Base-by-base conservation (phyloP, 2,329 filamentous ascomycete genomes). In the Pseudonectria buxi region DNA sequence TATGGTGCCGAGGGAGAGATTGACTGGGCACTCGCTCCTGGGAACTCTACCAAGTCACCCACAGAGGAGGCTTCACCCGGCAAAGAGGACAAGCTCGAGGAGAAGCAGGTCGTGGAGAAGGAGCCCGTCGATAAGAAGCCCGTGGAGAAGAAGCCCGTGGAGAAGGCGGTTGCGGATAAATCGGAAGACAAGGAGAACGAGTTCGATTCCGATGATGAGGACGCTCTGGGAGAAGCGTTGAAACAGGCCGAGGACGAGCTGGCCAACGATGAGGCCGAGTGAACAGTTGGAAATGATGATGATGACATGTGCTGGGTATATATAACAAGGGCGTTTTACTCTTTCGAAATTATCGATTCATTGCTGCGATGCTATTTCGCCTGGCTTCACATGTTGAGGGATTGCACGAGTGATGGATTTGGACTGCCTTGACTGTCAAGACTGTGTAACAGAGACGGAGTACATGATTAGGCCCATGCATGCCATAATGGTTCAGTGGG, bases 1-100 rank as follows among this genome's bases (percentile, higher is more conserved):
- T 95, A 96, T 60, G 92, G 92, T 0, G 67, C 74, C n/a, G 82
- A 81, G 3, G 82, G 77, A 2, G 76, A 79, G 52, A 88, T 98
- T 51, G 83, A 96, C 59, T 98, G 92, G 90, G 80, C 83, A 55
- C 55, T 82, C 36, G 55, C 51, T 22, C 60, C 65, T 2, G 62
- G 50, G 7, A 51, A 54, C 10, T 55, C 58, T 3, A 64, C 59
- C 35, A 62, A 57, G 38, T 40, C 50, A 33, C 42, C 47, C 10
- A 46, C 35, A 4, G 40, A 37, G n/a, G 52, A 54, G 29, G 28
- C 18, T 55, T 35, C 52, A 51, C 18, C 18, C 9, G 18, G 5
- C 9, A 43, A 54, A 4, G 24, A n/a, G 37, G 25, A 44, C 35
- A 44, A 54, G 33, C 43, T 47, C 2, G 46, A 58, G 16, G 52